These are phyloP conservation scores for Cyclotella choctawhatcheeana DNA, from an alignment of 108 stramenopile genomes.

Conservation along the genomic window DNA sequence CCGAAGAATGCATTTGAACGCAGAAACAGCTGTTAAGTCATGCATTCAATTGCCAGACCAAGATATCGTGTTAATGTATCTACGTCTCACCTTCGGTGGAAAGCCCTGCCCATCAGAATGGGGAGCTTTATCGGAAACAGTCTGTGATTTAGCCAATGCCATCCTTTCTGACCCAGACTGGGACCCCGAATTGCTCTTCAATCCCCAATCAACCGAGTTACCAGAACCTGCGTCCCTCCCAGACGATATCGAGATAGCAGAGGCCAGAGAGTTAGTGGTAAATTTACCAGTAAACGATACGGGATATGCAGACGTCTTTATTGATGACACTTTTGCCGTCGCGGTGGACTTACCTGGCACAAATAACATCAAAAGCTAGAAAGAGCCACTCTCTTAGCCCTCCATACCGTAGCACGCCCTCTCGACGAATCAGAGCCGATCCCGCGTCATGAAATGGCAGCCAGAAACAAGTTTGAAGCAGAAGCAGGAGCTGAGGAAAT, in stretches of 20 bases:
- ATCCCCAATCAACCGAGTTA: not conserved
- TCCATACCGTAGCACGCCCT: slow-evolving; percentile 3
- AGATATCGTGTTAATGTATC: slow-evolving; percentile 8
- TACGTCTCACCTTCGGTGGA: slow-evolving; percentile 39
- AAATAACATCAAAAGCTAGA: slow-evolving; percentile 16
- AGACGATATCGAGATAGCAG: slow-evolving; percentile 16
- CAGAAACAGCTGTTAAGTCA: slow-evolving; percentile 11
- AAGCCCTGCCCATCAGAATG: slow-evolving; percentile 27
- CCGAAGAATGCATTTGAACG: not conserved
- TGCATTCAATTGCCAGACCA: slow-evolving; percentile 21
- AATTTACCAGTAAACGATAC: slow-evolving; percentile 19
- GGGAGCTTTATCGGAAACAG: slow-evolving; percentile 21
- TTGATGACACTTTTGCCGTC: slow-evolving; percentile 28
- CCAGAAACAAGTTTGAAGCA: slow-evolving; percentile 19
- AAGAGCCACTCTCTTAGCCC: slow-evolving; percentile 19
- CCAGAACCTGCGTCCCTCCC: not conserved
- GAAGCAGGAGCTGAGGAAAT: slow-evolving; percentile 17
- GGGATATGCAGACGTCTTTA: slow-evolving; percentile 24
- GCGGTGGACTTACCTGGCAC: slow-evolving; percentile 11
- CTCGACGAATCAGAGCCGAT: slow-evolving; percentile 10
- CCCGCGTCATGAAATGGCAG: slow-evolving; percentile 28
- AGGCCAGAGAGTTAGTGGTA: slow-evolving; percentile 19
- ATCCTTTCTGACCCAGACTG: slow-evolving; percentile 19
- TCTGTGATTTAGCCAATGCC: slow-evolving; percentile 23
- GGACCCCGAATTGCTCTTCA: slow-evolving; percentile 10